Evolutionary conservation across 495 filamentous ascomycete species (phyloP), one percentile per base, ranked within the genome.

Genomic region (Staphylotrichum longicolle): DNA sequence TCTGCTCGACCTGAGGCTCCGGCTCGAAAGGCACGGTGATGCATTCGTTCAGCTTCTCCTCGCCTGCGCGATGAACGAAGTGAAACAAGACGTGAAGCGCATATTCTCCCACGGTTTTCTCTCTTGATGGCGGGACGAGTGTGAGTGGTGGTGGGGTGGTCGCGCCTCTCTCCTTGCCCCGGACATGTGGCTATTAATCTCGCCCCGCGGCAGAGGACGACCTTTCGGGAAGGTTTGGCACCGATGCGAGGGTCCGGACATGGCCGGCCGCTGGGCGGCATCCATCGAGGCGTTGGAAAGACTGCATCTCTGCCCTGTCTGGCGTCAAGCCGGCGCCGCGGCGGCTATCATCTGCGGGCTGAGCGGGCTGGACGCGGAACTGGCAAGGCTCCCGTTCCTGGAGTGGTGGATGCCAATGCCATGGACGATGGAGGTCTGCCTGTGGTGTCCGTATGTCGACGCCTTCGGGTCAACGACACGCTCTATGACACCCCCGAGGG

Each of bases 31-130:
- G 80, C 49, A 86, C 82, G 58, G 86, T 84, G 42, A 93, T 86
- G 61, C 89, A 92, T 69, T 89, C 86, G 63, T 89, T 89, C 56
- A 98, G 90, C 71, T 97, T 97, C 66, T 90, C 88, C 72, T 98
- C 95, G 27, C 93, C 75, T 93, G 88, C 4, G 87, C 88, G 66
- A 88, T 86, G 66, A 90, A 89, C 54, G 93, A 91, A 63, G 93
- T 96, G 75, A 98, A 98, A 96, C 39, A 98, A 78, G 68, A 96
- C 93, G 75, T 98, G 93, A 57, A 98, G 78, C 32, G 95, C 93
- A 82, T 96, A 97, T 79, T 98, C 94, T 50, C 91, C 93, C 53
- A 96, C 91, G 0, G 91, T 96, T 75, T 92, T 96, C 61, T 85
- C 66, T 96, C 89, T 39, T 85, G 83, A 63, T 86, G 86, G 60